Conservation (phyloP, 202 grass and related monocot genomes). For the Sporobolus alterniflorus region DNA sequence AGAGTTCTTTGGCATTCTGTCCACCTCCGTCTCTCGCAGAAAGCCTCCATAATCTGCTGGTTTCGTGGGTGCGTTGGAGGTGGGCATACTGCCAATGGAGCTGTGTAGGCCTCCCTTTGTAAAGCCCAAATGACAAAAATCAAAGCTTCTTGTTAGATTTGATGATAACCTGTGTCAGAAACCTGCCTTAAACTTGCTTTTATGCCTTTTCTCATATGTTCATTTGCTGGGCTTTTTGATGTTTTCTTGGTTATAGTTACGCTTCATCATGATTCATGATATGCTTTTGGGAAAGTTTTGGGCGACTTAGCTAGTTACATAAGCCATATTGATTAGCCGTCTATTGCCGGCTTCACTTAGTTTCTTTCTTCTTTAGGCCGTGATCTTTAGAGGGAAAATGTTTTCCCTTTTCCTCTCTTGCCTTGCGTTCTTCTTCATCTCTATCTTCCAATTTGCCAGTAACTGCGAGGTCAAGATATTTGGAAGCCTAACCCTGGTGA, state of each 20-base stretch:
- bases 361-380: not conserved
- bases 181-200: constrained; percentile 26
- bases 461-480: not conserved
- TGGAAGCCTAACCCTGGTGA: not conserved
- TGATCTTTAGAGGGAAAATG: not conserved
- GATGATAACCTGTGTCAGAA: constrained; percentile 29
- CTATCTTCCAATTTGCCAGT: not conserved
- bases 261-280: constrained; percentile 33
- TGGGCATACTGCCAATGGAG: constrained; percentile 98
- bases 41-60: not conserved
- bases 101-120: constrained; percentile 97
- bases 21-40: constrained; percentile 61
- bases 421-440: not conserved
- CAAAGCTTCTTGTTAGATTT: constrained; percentile 21
- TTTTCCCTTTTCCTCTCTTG: not conserved
- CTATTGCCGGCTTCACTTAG: not conserved
- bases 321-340: constrained; percentile 11
- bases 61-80: constrained; percentile 53
- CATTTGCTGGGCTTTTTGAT: constrained; percentile 7
- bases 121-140: constrained; percentile 70
- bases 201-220: constrained; percentile 4
- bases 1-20: constrained; percentile 98
- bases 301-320: not conserved
- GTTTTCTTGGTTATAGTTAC: constrained; percentile 30
- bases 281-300: constrained; percentile 22